Conservation (phyloP, 352 stramenopile genomes). For the Globisporangium parvum region DNA sequence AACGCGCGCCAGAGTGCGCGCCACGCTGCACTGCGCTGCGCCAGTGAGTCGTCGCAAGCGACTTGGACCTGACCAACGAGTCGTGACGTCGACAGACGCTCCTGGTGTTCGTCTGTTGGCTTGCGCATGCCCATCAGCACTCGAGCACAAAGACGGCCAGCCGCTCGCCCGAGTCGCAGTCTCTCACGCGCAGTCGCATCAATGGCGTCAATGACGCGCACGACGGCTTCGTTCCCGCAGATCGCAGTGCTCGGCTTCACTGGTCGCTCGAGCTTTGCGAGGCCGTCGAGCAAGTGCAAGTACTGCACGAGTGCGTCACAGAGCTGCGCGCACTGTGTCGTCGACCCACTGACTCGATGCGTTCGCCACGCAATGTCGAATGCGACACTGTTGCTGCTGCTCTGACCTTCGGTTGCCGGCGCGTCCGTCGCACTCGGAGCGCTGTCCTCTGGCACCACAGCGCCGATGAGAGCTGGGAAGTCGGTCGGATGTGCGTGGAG, state of each 20-base stretch:
- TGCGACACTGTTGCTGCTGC: not conserved
- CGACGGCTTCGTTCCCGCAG: slow-evolving; percentile 59
- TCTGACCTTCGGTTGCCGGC: not conserved
- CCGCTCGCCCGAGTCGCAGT: not conserved
- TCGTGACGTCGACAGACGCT: not conserved
- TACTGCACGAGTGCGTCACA: slow-evolving; percentile 26
- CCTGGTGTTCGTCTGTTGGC: no score
- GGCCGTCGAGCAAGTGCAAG: slow-evolving; percentile 43
- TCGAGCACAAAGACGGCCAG: slow-evolving; percentile 1
- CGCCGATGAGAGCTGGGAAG: not conserved
- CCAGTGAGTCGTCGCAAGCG: slow-evolving; percentile 8
- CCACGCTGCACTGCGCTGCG: slow-evolving; percentile 11
- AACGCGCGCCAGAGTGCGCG: slow-evolving; percentile 17
- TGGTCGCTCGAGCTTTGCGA: slow-evolving; percentile 35
- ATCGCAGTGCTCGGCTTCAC: slow-evolving; percentile 50
- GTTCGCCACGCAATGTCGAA: slow-evolving; percentile 5
- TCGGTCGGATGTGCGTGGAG: not conserved
- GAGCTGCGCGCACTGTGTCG: not conserved
- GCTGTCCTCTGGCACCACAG: not conserved
- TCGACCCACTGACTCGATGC: no score
- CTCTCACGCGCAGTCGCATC: not conserved
- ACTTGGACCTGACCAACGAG: not conserved
- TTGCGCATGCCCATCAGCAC: slow-evolving; percentile 8
- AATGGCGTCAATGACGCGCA: slow-evolving; percentile 24
- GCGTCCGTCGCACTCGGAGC: not conserved